Conservation (phyloP, 2,329 filamentous ascomycete species). For the Aureobasidium sp. region DNA sequence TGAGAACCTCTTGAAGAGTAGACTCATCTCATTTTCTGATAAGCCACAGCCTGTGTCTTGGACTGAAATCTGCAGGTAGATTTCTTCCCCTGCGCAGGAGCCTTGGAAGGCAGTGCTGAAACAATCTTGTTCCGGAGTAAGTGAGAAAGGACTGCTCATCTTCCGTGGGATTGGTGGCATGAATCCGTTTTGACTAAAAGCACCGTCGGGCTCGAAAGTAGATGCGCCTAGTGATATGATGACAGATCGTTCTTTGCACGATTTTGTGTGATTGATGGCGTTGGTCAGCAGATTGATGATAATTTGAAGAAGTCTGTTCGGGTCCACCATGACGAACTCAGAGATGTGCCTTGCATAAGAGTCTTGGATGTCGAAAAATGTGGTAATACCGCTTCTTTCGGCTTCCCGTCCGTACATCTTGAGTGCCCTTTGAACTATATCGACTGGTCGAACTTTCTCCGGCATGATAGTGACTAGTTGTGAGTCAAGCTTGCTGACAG, state of each 20-base stretch:
- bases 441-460: conserved; percentile 21
- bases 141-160: neutral
- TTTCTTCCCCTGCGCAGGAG: neutral
- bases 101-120: neutral
- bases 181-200: neutral
- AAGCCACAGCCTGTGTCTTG: conserved; percentile 35
- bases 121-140: neutral
- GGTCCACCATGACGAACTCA: conserved; percentile 30
- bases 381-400: conserved; percentile 22
- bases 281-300: conserved; percentile 34
- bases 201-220: neutral
- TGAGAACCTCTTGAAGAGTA: conserved; percentile 74
- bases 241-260: conserved; percentile 23
- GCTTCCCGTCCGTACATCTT: conserved; percentile 29
- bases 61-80: conserved; percentile 26
- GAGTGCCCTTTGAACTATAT: conserved; percentile 24
- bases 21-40: conserved; percentile 36
- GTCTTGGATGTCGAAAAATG: neutral
- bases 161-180: neutral
- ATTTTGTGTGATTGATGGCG: conserved; percentile 30
- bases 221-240: conserved; percentile 46
- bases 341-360: neutral
- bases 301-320: conserved; percentile 29
- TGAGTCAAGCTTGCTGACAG: conserved; percentile 37
- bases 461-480: conserved; percentile 23